Conservation (phyloP, 805 yeast species). For the Saturnispora diversa region DNA sequence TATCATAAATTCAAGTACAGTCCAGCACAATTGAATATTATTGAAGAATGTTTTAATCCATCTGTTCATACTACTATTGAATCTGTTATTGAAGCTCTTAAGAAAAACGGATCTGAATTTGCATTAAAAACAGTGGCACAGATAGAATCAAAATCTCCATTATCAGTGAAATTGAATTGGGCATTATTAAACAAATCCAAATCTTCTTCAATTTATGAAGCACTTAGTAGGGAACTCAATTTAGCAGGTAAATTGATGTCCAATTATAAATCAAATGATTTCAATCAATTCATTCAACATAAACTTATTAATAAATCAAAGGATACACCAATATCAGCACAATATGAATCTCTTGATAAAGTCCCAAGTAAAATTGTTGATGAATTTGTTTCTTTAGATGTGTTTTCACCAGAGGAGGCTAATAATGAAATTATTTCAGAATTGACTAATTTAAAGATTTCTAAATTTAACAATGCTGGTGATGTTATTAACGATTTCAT, state of each 20-base stretch:
- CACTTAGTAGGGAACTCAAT: constrained; percentile 64
- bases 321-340: constrained; percentile 5
- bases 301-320: constrained; percentile 41
- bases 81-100: constrained; percentile 46
- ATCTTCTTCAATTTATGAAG: constrained; percentile 49
- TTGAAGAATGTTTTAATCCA: constrained; percentile 61
- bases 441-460: constrained; percentile 32
- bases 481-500: constrained; percentile 32
- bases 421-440: constrained; percentile 16
- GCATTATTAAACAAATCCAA: constrained; percentile 59
- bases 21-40: constrained; percentile 47
- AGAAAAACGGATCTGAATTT: constrained; percentile 53
- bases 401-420: constrained; percentile 21
- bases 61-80: constrained; percentile 37
- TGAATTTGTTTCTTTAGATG: constrained; percentile 32
- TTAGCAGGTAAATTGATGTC: constrained; percentile 71
- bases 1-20: constrained; percentile 53
- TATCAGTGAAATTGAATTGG: constrained; percentile 68
- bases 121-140: constrained; percentile 50
- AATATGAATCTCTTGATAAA: constrained; percentile 48
- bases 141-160: constrained; percentile 60
- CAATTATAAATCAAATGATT: constrained; percentile 37
- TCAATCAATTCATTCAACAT: constrained; percentile 45
- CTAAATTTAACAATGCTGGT: constrained; percentile 26
- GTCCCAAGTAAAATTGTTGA: constrained; percentile 56